Percentiles rank a stretch among this genome's conserved stretches.
Evolutionary conservation across 331 rosid genomes (phyloP).

Genomic region (Quercus tomentella): DNA sequence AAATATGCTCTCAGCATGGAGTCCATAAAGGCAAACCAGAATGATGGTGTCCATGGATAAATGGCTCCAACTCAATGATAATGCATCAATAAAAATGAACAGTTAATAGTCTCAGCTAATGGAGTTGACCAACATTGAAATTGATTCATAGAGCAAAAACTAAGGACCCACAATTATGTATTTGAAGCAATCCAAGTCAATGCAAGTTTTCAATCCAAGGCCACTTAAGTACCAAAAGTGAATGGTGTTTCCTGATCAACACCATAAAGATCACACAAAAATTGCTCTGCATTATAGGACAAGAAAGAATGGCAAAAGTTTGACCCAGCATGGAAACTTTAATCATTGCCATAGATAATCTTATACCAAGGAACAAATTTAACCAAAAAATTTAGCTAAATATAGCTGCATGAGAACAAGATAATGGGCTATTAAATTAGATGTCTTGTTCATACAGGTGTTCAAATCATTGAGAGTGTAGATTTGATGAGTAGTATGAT

Average conservation of each 20-base stretch:
- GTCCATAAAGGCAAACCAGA: constrained; percentile 32
- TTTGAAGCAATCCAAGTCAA: constrained; percentile 47
- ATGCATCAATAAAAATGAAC: constrained; percentile 25
- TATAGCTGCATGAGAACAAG: neutral
- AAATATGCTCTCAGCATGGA: constrained; percentile 43
- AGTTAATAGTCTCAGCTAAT: constrained; percentile 8
- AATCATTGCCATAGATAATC: constrained; percentile 33
- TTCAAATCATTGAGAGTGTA: constrained; percentile 25
- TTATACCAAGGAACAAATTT: neutral
- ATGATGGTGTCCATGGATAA: constrained; percentile 43
- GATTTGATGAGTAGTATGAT: constrained; percentile 33
- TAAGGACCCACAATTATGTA: constrained; percentile 29
- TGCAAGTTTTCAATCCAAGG: constrained; percentile 27
- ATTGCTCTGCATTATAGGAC: constrained; percentile 19
- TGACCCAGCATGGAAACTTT: constrained; percentile 16
- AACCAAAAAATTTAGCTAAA: neutral
- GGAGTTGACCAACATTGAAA: constrained; percentile 45
- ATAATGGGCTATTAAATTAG: neutral
- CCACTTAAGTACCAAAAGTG: constrained; percentile 28
- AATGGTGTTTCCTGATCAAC: constrained; percentile 31
- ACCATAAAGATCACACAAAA: constrained; percentile 19
- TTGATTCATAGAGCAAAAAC: constrained; percentile 21
- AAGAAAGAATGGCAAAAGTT: constrained; percentile 17
- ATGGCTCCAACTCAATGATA: constrained; percentile 26
- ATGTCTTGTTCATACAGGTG: neutral